Conservation (phyloP, 176 grass and related monocot genomes). For the bread wheat (Triticum aestivum) region IWGSC_CS_RefSeq_v2.1 NC_057809.1:588327973-588328472, state of each 20-base stretch:
- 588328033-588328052: slow-evolving; percentile 94
- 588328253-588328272: neutral
- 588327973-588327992: slow-evolving; percentile 99
- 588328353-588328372: neutral
- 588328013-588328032: slow-evolving; percentile 92
- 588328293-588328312: neutral
- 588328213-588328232: neutral
- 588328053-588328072: slow-evolving; percentile 93
- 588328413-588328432: slow-evolving; percentile 28
- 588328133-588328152: slow-evolving; percentile 96
- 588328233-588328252: neutral
- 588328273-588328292: neutral
- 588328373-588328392: neutral
- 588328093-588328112: slow-evolving; percentile 86
- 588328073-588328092: slow-evolving; percentile 96
- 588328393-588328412: neutral
- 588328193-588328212: neutral
- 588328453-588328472: slow-evolving; percentile 79
- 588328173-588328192: neutral
- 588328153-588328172: slow-evolving; percentile 48
- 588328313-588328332: neutral
- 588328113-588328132: slow-evolving; percentile 84
- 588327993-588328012: slow-evolving; percentile 77
- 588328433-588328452: slow-evolving; percentile 93
- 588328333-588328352: neutral